A percentile compares a stretch with the other conserved stretches of the same genome.
phyloP scores from a whole-genome alignment of 192 early-diverging fungal genomes.

The Coemansia asiatica region DNA sequence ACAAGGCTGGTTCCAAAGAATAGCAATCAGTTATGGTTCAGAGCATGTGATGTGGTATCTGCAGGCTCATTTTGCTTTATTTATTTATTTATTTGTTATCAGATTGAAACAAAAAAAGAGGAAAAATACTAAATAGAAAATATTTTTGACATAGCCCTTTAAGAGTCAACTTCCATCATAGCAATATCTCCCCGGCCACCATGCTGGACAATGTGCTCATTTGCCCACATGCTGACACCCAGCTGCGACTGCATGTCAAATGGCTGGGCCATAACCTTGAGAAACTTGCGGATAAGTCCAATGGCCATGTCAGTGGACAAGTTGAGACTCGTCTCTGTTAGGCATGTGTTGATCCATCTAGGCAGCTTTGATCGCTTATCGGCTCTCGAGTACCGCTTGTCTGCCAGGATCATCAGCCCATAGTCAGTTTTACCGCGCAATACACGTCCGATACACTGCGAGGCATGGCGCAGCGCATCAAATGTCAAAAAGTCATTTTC shows the following conservation, averaged over 20 bases:
- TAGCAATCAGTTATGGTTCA: neutral
- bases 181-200: neutral
- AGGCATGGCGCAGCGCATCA: conserved; percentile 98
- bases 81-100: too few relatives aligned
- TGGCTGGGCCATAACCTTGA: conserved; percentile 95
- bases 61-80: too few relatives aligned
- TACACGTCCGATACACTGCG: conserved; percentile 98
- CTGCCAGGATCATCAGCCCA: conserved; percentile 98
- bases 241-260: conserved; percentile 75
- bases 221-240: conserved; percentile 84
- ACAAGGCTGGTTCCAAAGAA: neutral
- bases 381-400: conserved; percentile 91
- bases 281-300: conserved; percentile 85
- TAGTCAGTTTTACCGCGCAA: conserved; percentile 98
- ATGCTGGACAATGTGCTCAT: conserved; percentile 66
- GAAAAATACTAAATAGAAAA: too few relatives aligned
- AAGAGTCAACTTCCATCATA: conserved; percentile 23
- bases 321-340: conserved; percentile 86
- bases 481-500: conserved; percentile 99
- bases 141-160: neutral
- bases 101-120: too few relatives aligned
- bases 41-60: too few relatives aligned
- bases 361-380: conserved; percentile 97
- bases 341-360: conserved; percentile 91
- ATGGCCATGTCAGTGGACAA: conserved; percentile 98